Evolutionary conservation across 768 basidiomycete species (phyloP), one percentile per base, ranked within the genome.

Genomic region (Leccinellum luteum): DNA sequence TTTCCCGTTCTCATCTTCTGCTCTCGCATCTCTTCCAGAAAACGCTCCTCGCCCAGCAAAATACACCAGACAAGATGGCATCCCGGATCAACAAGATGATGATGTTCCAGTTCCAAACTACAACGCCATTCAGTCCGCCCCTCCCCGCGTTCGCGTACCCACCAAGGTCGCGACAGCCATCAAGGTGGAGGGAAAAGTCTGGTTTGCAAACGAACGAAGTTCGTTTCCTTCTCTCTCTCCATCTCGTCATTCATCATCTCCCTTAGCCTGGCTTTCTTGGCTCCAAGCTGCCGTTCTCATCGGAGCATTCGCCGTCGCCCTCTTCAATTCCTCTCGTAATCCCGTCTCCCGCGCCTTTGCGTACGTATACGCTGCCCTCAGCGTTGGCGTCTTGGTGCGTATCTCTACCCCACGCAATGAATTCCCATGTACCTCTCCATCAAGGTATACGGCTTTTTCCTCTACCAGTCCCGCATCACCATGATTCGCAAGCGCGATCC

Each of bases 121-220:
- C 67, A 84, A 86, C 67, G 78, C 90, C 3, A 91, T 91, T 70
- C 87, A 81, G 64, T 68, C 77, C 3, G 25, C 4, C 25, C 25
- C 25, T 25, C 25, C 25, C 25, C 25, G 25, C 25, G 84, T 92
- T 35, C 78, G 87, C 35, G 81, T 93, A 0, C 92, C 92, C 0
- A 90, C 88, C 76, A 94, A 94, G 73, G 83, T 91, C 21, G 76
- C 88, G 0, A 89, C 89, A 1, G 84, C 87, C 0, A 78, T 98
- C 65, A 90, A 86, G 61, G 93, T 98, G 17, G 94, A 98, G 69
- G 87, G 85, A 21, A 98, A 98, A 67, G 94, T 98, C 49, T 98
- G 95, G 94, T 96, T 98, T 70, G 94, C 94, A 9, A 97, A 97
- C 67, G 94, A 98, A 73, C 78, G 92, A 68, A 94, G 92, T 94